Evolutionary conservation across 306 rosid genomes (phyloP).

Genomic region (Inga leiocalycina): DNA sequence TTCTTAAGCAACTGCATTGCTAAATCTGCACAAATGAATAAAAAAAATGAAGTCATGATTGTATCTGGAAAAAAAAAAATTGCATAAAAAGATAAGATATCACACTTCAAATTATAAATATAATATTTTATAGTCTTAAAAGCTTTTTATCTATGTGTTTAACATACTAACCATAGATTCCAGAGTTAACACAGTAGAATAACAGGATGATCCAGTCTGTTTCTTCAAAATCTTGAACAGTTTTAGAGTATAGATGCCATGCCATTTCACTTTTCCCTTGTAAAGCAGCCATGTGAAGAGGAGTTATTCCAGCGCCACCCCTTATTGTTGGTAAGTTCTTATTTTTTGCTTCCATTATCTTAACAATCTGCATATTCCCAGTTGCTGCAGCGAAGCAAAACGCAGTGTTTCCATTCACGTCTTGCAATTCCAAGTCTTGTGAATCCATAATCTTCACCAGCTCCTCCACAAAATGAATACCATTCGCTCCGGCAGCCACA

Average conservation of each 20-base stretch:
- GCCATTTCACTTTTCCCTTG: conserved; percentile 36
- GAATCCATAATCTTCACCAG: not conserved
- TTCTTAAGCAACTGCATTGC: not conserved
- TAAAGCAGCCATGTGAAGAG: conserved; percentile 32
- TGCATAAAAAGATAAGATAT: no score
- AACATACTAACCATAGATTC: conserved; percentile 7
- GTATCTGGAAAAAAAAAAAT: no score
- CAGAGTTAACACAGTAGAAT: conserved; percentile 8
- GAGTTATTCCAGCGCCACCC: conserved; percentile 18
- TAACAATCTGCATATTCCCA: not conserved
- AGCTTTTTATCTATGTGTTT: not conserved
- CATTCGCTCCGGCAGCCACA: conserved; percentile 29
- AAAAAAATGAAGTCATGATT: not conserved
- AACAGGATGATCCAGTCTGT: conserved; percentile 8
- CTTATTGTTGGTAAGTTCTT: not conserved
- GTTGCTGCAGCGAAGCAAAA: conserved; percentile 32
- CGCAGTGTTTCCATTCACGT: conserved; percentile 27
- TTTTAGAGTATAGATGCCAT: not conserved
- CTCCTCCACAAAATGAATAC: conserved; percentile 10
- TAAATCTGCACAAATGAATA: not conserved
- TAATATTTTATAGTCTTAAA: not conserved
- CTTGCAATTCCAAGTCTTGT: conserved; percentile 9
- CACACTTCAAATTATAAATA: not conserved
- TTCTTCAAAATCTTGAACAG: not conserved
- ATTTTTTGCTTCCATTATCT: conserved; percentile 10